A percentile compares a stretch with the other conserved stretches of the same genome.
phyloP scores from a whole-genome alignment of 1,284 basidiomycete species.

The Leccinum subrobustum region DNA sequence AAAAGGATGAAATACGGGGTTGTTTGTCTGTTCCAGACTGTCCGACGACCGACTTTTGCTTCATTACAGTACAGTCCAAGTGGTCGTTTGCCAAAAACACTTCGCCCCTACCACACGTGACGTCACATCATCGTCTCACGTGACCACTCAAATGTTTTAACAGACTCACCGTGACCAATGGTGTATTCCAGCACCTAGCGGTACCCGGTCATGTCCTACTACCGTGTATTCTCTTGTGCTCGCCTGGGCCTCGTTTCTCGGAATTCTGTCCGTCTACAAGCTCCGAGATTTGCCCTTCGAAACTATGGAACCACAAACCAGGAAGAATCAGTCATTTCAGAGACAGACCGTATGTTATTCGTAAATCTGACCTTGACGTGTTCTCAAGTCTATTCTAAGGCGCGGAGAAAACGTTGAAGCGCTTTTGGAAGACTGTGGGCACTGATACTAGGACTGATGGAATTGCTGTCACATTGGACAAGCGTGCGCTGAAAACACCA shows the following conservation, averaged over 20 bases:
- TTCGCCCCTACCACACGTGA: slow-evolving; percentile 18
- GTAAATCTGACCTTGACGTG: background rate
- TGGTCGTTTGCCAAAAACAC: background rate
- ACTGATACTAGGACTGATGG: slow-evolving; percentile 61
- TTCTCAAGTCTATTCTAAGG: slow-evolving; percentile 45
- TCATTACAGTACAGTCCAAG: slow-evolving; percentile 19
- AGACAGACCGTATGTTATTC: slow-evolving; percentile 52
- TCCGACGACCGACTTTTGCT: slow-evolving; percentile 12
- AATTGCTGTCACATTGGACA: slow-evolving; percentile 79
- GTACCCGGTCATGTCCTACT: slow-evolving; percentile 16
- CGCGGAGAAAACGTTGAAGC: slow-evolving; percentile 79
- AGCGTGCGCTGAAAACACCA: slow-evolving; percentile 86
- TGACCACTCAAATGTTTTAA: slow-evolving; percentile 10
- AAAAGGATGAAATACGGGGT: slow-evolving; percentile 56
- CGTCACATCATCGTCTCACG: slow-evolving; percentile 28
- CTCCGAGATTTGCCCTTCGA: slow-evolving; percentile 3
- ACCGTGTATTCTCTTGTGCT: slow-evolving; percentile 4
- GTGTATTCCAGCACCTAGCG: background rate
- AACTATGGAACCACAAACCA: slow-evolving; percentile 18
- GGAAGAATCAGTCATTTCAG: slow-evolving; percentile 48
- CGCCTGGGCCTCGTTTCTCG: slow-evolving; percentile 5
- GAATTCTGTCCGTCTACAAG: background rate
- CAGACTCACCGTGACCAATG: background rate
- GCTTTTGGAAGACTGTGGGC: slow-evolving; percentile 90
- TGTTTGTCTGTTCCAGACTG: slow-evolving; percentile 30